These are phyloP conservation scores for Argentina anserina DNA, from an alignment of 306 rosid genomes.

Conservation along the genomic window DNA sequence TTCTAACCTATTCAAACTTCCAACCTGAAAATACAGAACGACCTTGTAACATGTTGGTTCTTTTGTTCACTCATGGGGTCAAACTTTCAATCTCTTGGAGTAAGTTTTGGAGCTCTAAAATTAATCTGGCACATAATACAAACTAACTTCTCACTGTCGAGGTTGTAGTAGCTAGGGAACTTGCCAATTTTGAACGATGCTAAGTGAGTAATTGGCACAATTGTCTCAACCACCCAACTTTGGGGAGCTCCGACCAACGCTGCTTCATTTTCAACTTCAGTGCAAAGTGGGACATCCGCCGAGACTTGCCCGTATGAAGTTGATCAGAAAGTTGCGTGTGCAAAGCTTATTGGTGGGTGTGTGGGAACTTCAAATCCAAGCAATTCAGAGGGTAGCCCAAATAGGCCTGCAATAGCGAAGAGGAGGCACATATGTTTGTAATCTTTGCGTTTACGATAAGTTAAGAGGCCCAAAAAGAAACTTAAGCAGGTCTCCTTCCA, in stretches of 20 bases:
- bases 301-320: not conserved
- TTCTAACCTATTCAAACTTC: not conserved
- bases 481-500: too few relatives aligned
- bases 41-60: not conserved
- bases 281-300: not conserved
- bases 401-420: too few relatives aligned
- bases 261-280: not conserved
- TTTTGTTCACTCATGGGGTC: not conserved
- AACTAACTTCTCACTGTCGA: not conserved
- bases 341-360: too few relatives aligned
- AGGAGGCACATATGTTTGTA: too few relatives aligned
- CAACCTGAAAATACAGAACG: not conserved
- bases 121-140: not conserved
- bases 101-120: not conserved
- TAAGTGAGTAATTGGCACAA: not conserved
- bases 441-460: too few relatives aligned
- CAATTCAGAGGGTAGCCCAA: too few relatives aligned
- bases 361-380: too few relatives aligned
- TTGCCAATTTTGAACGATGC: not conserved
- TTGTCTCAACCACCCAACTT: not conserved
- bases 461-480: too few relatives aligned
- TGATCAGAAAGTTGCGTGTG: too few relatives aligned
- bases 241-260: not conserved
- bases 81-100: not conserved
- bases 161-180: not conserved